phyloP scores from a whole-genome alignment of 2,329 filamentous ascomycete species.

The Thelonectria olida region DNA sequence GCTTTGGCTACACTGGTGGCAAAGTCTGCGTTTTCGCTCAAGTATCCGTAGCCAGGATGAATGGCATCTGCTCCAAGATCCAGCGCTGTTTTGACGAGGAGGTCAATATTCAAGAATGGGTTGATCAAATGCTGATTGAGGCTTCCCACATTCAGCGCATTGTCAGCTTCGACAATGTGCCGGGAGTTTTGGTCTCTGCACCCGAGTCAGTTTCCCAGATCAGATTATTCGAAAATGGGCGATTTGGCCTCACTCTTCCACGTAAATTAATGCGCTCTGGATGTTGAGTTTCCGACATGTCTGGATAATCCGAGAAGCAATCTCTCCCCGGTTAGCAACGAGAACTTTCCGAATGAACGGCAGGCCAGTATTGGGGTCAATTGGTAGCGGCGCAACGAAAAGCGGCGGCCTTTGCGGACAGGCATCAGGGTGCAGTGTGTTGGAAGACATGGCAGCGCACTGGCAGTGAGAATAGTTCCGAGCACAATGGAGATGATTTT shows the following conservation, averaged over 20 bases:
- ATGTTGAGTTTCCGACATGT: conserved; percentile 51
- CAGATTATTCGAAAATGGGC: not conserved
- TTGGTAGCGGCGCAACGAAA: conserved; percentile 5
- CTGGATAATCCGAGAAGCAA: conserved; percentile 31
- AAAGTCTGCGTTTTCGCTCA: conserved; percentile 62
- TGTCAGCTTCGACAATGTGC: conserved; percentile 28
- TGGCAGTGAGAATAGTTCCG: not conserved
- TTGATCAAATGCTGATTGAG: conserved; percentile 15
- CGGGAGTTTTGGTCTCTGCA: conserved; percentile 20
- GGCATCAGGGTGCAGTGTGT: not conserved
- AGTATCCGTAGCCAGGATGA: conserved; percentile 32
- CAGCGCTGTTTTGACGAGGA: conserved; percentile 20
- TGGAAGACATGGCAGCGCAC: not conserved
- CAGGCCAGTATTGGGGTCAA: conserved; percentile 2
- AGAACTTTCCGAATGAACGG: conserved; percentile 38
- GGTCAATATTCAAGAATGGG: conserved; percentile 22
- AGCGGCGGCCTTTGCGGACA: not conserved
- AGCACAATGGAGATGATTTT: no score
- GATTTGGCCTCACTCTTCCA: conserved; percentile 45
- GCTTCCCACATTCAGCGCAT: conserved; percentile 26
- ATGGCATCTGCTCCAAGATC: conserved; percentile 43
- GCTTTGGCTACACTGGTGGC: conserved; percentile 60
- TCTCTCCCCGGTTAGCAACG: conserved; percentile 38
- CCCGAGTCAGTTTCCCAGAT: not conserved
- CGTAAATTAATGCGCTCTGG: conserved; percentile 64